Conservation (phyloP, 2,329 filamentous ascomycete species). For the Hypoxylon sp. region DNA sequence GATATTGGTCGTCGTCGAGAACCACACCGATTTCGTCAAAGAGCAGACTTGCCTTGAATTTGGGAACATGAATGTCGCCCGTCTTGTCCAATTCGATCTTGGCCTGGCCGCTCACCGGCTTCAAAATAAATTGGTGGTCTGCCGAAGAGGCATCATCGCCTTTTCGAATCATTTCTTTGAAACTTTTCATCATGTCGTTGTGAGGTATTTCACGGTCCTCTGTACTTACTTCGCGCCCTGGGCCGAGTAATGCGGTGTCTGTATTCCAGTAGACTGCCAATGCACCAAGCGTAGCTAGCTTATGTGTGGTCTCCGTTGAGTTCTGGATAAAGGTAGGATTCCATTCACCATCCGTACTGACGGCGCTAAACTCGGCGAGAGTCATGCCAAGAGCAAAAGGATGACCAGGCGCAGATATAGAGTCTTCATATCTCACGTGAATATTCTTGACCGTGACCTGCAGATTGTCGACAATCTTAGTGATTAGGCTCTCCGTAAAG, state of each 20-base stretch:
- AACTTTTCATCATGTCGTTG: slow-evolving; percentile 81
- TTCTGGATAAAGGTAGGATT: slow-evolving; percentile 96
- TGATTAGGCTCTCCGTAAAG: slow-evolving; percentile 94
- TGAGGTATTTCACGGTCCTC: slow-evolving; percentile 77
- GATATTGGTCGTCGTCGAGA: slow-evolving; percentile 97
- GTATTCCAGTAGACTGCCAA: slow-evolving; percentile 99
- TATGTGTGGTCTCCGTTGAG: slow-evolving; percentile 86
- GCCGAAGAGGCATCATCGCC: slow-evolving; percentile 68
- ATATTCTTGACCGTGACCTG: slow-evolving; percentile 99
- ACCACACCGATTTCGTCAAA: slow-evolving; percentile 99
- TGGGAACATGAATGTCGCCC: slow-evolving; percentile 81
- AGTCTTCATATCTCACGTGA: slow-evolving; percentile 97
- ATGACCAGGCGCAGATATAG: slow-evolving; percentile 93
- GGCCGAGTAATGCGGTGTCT: slow-evolving; percentile 85
- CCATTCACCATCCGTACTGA: slow-evolving; percentile 97
- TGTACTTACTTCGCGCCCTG: slow-evolving; percentile 79
- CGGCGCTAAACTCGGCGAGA: slow-evolving; percentile 94
- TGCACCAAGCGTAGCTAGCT: slow-evolving; percentile 90
- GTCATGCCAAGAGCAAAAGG: slow-evolving; percentile 95
- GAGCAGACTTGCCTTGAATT: slow-evolving; percentile 89
- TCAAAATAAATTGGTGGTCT: slow-evolving; percentile 92
- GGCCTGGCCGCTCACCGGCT: slow-evolving; percentile 94
- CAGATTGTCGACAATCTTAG: slow-evolving; percentile 97
- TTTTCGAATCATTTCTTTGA: slow-evolving; percentile 85
- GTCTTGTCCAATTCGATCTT: slow-evolving; percentile 97